Base-by-base conservation (phyloP, 2,329 filamentous ascomycete species). In the Cladosporium sp. region DNA sequence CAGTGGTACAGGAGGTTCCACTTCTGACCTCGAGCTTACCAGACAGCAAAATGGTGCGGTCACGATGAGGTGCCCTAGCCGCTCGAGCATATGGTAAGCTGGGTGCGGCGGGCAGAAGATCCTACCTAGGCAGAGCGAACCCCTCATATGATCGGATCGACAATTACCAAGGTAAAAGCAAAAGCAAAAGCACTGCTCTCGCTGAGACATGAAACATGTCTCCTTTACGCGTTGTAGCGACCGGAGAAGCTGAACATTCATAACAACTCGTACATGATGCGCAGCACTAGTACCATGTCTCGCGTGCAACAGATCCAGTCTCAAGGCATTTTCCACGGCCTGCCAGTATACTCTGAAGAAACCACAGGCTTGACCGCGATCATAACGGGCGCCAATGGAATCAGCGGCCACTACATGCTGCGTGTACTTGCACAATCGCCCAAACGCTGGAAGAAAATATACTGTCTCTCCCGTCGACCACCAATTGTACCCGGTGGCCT, bases 351-450 rank as follows among this genome's bases (percentile, higher is more conserved):
- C 65, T 75, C 80, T 18, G 65, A 76, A 4, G 75, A 77, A 0
- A 66, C 78, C 52, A 77, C 78, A 65, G 79, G 78, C 26, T 76
- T 85, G 18, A 84, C 82, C 1, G 84, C 84, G 4, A 80, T 86
- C 63, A 80, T 86, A 51, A 85, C 82, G 0, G 84, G 84, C 5
- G 82, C 83, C 52, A 86, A 85, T 77, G 84, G 83, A 12, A 83
- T 86, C 47, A 84, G 81, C 0, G 83, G 84, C 2, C 77, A 81
- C 64, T 79, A 84, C 70, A 84, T 84, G 78, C 74, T 85, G 21
- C 79, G 79, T 26, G 83, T 82, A 0, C 77, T 86, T 1, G 74
- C 77, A 2, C 76, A 82, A 63, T 75, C 78, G n/a, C 80, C 83
- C 0, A 69, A 80, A 57, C 78, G 82, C 66, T 86, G 84, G 84